Conservation (phyloP, 75 land plant species). For the Pinus tabuliformis region DNA sequence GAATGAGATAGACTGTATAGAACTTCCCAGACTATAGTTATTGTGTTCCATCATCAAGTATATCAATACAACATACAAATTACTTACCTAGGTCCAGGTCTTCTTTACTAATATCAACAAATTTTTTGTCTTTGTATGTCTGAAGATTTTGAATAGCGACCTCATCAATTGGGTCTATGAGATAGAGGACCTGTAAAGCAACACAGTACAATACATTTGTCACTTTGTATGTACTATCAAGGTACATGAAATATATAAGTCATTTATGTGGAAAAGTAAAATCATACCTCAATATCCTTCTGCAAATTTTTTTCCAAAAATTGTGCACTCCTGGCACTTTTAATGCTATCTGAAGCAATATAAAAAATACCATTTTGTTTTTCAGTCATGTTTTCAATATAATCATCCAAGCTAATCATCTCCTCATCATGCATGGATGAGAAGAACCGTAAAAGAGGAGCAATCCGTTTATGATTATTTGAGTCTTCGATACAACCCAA, state of each 20-base stretch:
- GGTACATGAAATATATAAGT: too few relatives aligned
- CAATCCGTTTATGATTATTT: too few relatives aligned
- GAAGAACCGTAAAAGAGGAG: too few relatives aligned
- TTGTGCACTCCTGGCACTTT: slow-evolving; percentile 90
- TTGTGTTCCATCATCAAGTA: neutral
- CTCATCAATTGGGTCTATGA: slow-evolving; percentile 95
- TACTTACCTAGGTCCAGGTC: slow-evolving; percentile 89
- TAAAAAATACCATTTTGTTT: slow-evolving; percentile 95
- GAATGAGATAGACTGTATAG: too few relatives aligned
- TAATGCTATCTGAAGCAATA: slow-evolving; percentile 87
- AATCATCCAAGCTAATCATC: slow-evolving; percentile 75
- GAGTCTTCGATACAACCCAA: too few relatives aligned
- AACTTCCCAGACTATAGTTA: neutral
- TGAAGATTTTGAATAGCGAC: slow-evolving; percentile 92
- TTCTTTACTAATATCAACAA: slow-evolving; percentile 98
- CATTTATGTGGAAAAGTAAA: neutral
- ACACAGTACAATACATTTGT: neutral
- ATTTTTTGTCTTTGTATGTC: slow-evolving; percentile 95
- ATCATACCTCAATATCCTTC: slow-evolving; percentile 79
- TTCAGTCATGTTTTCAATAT: slow-evolving; percentile 85
- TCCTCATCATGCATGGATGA: too few relatives aligned
- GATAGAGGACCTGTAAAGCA: slow-evolving; percentile 68
- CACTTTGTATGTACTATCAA: neutral
- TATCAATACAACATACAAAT: neutral
- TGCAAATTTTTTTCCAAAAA: slow-evolving; percentile 92